phyloP scores from a whole-genome alignment of 2,329 filamentous ascomycete genomes.

The Ascocoryne sarcoides region DNA sequence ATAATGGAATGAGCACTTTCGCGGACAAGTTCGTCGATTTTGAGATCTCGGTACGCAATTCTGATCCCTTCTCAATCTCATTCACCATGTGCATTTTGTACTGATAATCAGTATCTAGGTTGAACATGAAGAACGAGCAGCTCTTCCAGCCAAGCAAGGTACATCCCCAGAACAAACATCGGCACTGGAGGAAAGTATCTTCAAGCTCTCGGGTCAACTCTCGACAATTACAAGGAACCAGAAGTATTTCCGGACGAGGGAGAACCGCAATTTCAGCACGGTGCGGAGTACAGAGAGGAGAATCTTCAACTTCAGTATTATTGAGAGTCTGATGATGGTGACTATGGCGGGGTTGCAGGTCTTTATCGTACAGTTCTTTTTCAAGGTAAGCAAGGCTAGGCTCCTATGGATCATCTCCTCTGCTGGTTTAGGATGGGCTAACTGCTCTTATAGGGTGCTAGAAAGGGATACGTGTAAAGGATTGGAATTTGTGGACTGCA shows the following conservation, averaged over 20 bases:
- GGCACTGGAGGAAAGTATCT: slow-evolving; percentile 83
- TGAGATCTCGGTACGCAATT: too few relatives aligned
- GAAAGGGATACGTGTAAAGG: slow-evolving; percentile 59
- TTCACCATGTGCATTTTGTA: not conserved
- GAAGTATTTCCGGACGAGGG: slow-evolving; percentile 97
- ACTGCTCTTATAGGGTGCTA: slow-evolving; percentile 41
- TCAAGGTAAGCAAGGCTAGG: slow-evolving; percentile 55
- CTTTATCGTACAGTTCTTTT: slow-evolving; percentile 97
- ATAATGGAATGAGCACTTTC: slow-evolving; percentile 97
- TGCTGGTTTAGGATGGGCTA: slow-evolving; percentile 6
- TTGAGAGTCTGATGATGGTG: slow-evolving; percentile 85
- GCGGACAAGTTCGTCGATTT: slow-evolving; percentile 97
- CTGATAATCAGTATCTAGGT: slow-evolving; percentile 49
- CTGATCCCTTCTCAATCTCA: too few relatives aligned
- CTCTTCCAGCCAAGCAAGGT: slow-evolving; percentile 81
- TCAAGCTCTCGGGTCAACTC: slow-evolving; percentile 86
- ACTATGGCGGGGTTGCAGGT: slow-evolving; percentile 95
- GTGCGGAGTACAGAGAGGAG: slow-evolving; percentile 90
- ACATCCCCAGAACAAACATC: slow-evolving; percentile 83
- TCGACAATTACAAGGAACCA: slow-evolving; percentile 95
- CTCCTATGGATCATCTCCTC: not conserved
- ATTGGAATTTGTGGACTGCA: too few relatives aligned
- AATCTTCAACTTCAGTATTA: slow-evolving; percentile 95
- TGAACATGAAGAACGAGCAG: slow-evolving; percentile 77
- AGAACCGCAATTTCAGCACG: slow-evolving; percentile 98